phyloP scores from a whole-genome alignment of 768 basidiomycete genomes.

The Leucosporidium scottii region DNA sequence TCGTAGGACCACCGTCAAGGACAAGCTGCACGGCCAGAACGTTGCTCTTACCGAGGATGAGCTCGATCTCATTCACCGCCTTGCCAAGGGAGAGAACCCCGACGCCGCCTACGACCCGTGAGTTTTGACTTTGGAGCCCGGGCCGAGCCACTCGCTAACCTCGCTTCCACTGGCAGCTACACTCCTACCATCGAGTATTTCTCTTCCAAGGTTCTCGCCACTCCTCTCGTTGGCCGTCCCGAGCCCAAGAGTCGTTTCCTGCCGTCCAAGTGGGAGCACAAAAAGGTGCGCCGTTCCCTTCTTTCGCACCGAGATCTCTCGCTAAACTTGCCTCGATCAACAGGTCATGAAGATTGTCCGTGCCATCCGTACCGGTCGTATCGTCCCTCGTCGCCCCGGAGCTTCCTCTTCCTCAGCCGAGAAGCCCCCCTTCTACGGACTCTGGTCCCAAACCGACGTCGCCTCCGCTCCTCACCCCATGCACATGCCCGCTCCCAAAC shows the following conservation, averaged over 20 bases:
- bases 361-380: conserved; percentile 91
- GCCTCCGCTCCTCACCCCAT: conserved; percentile 66
- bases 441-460: conserved; percentile 67
- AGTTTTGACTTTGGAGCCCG: neutral
- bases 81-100: conserved; percentile 86
- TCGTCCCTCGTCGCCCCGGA: conserved; percentile 80
- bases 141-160: neutral
- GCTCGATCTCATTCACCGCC: conserved; percentile 82
- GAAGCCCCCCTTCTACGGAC: conserved; percentile 67
- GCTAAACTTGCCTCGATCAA: neutral
- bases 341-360: conserved; percentile 99
- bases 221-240: conserved; percentile 78
- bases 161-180: conserved; percentile 48
- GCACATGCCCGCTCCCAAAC: conserved; percentile 87
- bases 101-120: conserved; percentile 71
- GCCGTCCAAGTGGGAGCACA: conserved; percentile 98
- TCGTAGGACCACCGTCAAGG: conserved; percentile 80
- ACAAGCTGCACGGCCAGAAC: conserved; percentile 76
- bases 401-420: conserved; percentile 47
- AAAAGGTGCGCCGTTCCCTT: conserved; percentile 65
- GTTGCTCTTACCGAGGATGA: conserved; percentile 82
- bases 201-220: conserved; percentile 87
- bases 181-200: conserved; percentile 94
- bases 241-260: conserved; percentile 96
- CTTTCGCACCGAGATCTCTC: neutral